A percentile compares a stretch with the other conserved stretches of the same genome.
Evolutionary conservation across 2,329 filamentous ascomycete genomes (phyloP).

Genomic region (Claviceps citrina): DNA sequence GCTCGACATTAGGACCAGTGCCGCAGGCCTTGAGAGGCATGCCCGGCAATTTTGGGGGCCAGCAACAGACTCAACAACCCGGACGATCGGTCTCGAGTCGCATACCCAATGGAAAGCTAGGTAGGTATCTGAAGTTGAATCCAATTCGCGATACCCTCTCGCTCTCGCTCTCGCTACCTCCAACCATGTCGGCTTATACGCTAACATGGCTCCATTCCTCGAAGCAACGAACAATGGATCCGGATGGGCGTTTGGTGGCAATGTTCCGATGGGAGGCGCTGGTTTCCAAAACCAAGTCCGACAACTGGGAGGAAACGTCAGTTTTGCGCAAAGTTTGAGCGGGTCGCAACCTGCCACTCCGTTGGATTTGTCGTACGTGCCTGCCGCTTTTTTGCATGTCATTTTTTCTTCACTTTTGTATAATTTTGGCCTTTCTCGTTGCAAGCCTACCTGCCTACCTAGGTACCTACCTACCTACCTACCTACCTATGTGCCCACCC

Average conservation of each 20-base stretch:
- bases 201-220: background rate
- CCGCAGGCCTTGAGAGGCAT: conserved; percentile 48
- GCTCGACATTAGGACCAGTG: conserved; percentile 33
- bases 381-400: conserved; percentile 4
- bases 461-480: too few relatives aligned
- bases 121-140: conserved; percentile 31
- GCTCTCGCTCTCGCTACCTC: background rate
- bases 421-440: background rate
- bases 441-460: too few relatives aligned
- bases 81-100: conserved; percentile 40
- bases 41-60: conserved; percentile 42
- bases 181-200: background rate
- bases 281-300: conserved; percentile 37
- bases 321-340: conserved; percentile 51
- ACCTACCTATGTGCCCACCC: too few relatives aligned
- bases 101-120: conserved; percentile 51
- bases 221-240: conserved; percentile 32
- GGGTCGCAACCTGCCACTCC: conserved; percentile 47
- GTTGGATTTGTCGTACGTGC: conserved; percentile 49
- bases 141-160: background rate
- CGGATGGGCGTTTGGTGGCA: conserved; percentile 48
- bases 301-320: conserved; percentile 43
- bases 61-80: conserved; percentile 40
- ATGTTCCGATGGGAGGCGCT: conserved; percentile 43
- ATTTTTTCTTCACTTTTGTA: conserved; percentile 1